Base-by-base conservation (phyloP, 345 rosid species). In the Mallotus nudiflorus region DNA sequence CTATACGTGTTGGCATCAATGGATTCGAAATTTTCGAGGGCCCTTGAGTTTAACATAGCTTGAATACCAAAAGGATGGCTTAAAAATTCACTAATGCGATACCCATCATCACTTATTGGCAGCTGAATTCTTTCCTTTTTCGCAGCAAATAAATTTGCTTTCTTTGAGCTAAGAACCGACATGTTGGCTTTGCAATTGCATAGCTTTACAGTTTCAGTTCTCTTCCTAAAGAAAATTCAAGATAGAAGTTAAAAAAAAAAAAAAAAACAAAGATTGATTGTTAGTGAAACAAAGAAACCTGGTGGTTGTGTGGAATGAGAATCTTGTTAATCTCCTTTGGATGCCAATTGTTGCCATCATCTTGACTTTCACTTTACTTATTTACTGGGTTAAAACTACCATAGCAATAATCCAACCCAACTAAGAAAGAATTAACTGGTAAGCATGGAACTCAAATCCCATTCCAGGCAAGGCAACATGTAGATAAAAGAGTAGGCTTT, bases 61-160 rank as follows among this genome's bases (percentile, higher is more conserved):
- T 88, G 73, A 77, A 87, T 77, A 12, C 96, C 97, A 45, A 85
- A 83, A 35, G 94, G 91, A 25, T 90, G 91, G 49, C 74, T 83
- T 70, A 92, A 50, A 63, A 92, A 92, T 33, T 87, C 88, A 65
- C 81, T 73, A 40, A 90, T 80, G 60, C 84, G 84, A 35, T 77
- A 83, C 39, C 52, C 76, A 70, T 50, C 72, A 19, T 67, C 79
- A 57, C 45, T 75, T 68, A 55, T 75, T 56, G 91, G 85, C 69
- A 92, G 70, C 62, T 81, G 65, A 50, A 88, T 81, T 35, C 84
- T 87, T 76, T 86, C 86, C 49, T 73, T 88, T 68, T 75, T 87
- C 14, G 88, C 79, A 65, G 96, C 96, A 40, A 79, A 81, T 67
- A 92, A 75, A 72, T 85, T 88, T 2, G 96, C 97, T 62, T 69